Base-by-base conservation (phyloP, 495 filamentous ascomycete genomes). In the Penicillium goetzii region DNA sequence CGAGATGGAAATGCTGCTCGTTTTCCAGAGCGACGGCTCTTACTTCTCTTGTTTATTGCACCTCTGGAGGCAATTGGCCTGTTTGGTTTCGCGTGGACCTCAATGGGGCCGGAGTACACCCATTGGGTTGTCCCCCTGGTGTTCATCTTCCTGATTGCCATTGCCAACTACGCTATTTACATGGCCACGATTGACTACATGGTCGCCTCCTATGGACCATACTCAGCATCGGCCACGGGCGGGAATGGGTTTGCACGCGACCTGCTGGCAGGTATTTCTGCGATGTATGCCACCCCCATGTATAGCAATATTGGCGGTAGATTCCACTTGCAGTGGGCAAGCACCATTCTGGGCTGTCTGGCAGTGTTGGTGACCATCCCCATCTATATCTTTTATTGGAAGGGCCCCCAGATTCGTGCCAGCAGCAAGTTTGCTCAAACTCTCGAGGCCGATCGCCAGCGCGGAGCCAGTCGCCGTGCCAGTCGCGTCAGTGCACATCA, bases 151-250 rank as follows among this genome's bases (percentile, higher is more conserved):
- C n/a, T n/a, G n/a, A n/a, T n/a, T n/a, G n/a, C n/a, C n/a, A n/a
- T n/a, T n/a, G n/a, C n/a, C n/a, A n/a, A n/a, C n/a, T n/a, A n/a
- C n/a, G n/a, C 83, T 43, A 89, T 90, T 61, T 90, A 90, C 73
- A 91, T 92, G 89, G 89, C 89, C 1, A 92, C 90, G 0, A 88
- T 93, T 58, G 90, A 93, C 67, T 93, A 93, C 74, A 93, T 92
- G 90, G 86, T 92, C 12, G 87, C 85, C 58, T 80, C 89, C 1
- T 93, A 93, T 69, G 90, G 90, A 0, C 88, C 88, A 3, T 93
- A 91, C 70, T 84, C 89, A 10, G 89, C 90, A 9, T 92, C 90
- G 0, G 90, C 90, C 0, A 93, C 90, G 2, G 90, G 90, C 33
- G 88, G 88, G 0, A 90, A 90, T 63, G 88, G 84, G 0, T 77